phyloP scores from a whole-genome alignment of 768 basidiomycete species.

The Mycena rosella region DNA sequence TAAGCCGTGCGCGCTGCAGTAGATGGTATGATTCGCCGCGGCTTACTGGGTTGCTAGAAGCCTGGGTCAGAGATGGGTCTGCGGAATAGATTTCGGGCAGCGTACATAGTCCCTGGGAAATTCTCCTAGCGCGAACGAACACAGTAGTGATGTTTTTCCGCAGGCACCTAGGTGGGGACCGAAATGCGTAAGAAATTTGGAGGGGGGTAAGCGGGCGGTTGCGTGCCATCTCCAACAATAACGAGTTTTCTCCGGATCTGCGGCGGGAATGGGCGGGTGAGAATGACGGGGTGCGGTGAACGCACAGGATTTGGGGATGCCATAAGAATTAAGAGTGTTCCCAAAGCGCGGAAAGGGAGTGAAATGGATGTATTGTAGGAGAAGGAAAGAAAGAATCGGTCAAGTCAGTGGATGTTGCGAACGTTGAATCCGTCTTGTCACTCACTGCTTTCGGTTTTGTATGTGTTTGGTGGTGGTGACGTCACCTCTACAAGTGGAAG shows the following conservation, averaged over 20 bases:
- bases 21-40: constrained; percentile 33
- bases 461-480: too few relatives aligned
- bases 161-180: constrained; percentile 79
- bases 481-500: too few relatives aligned
- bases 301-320: constrained; percentile 72
- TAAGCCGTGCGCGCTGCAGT: constrained; percentile 33
- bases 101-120: constrained; percentile 96
- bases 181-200: constrained; percentile 38
- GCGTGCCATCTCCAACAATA: constrained; percentile 95
- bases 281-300: constrained; percentile 34
- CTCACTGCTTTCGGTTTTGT: too few relatives aligned
- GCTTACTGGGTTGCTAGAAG: constrained; percentile 71
- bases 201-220: constrained; percentile 32
- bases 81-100: constrained; percentile 40
- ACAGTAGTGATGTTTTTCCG: constrained; percentile 93
- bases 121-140: constrained; percentile 93
- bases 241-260: constrained; percentile 96
- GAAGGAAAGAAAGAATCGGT: constrained; percentile 40
- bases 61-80: constrained; percentile 25
- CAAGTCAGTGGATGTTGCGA: constrained; percentile 2
- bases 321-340: constrained; percentile 33
- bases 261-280: constrained; percentile 8
- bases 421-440: too few relatives aligned
- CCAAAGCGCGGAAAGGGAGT: constrained; percentile 40
- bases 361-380: constrained; percentile 37